Evolutionary conservation across 2,329 filamentous ascomycete species (phyloP), one percentile per base, ranked within the genome.

Genomic region (Calycina herbarum): DNA sequence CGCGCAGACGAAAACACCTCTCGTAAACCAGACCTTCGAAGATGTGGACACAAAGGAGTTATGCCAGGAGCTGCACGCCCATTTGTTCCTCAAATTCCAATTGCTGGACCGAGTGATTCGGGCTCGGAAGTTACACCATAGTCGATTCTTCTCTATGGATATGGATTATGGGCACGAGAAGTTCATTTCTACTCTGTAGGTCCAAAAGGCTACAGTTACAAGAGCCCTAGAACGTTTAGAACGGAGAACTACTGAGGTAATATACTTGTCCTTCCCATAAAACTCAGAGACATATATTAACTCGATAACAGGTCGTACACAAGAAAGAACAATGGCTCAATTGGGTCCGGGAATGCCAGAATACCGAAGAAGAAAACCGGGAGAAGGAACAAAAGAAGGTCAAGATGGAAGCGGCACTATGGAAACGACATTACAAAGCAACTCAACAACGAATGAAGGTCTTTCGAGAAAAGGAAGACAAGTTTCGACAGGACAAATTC

Each of bases 341-440:
- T n/a, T 83, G 81, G 81, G 76, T 82, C 5, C 75, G 77, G 15
- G 68, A 79, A 63, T 78, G 76, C 40, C 81, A 83, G 69, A 76
- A 79, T 17, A 76, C 79, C 33, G 81, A 83, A 71, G 82, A 83
- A 62, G 72, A 73, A 29, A 76, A 71, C 4, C 78, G 79, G 33
- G 81, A 83, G 57, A 82, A 79, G 57, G 82, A 83, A 70, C 79
- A 79, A 57, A 81, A 79, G 72, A 83, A 82, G 68, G 75, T 82
- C 61, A 82, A 82, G 69, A 75, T 78, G 42, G 82, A 84, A 69
- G 79, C 81, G 2, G 77, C 79, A 17, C 72, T 84, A 69, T 82
- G 83, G 67, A 80, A 77, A 67, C 76, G 82, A 5, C 79, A 84
- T 68, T 79, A 77, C 73, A 81, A 80, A 66, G 79, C 81, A 54